A percentile compares a stretch with the other conserved stretches of the same genome.
These are phyloP conservation scores for Chaetomium globosum DNA, from an alignment of 2,329 filamentous ascomycete genomes.

Conservation along the genomic window DNA sequence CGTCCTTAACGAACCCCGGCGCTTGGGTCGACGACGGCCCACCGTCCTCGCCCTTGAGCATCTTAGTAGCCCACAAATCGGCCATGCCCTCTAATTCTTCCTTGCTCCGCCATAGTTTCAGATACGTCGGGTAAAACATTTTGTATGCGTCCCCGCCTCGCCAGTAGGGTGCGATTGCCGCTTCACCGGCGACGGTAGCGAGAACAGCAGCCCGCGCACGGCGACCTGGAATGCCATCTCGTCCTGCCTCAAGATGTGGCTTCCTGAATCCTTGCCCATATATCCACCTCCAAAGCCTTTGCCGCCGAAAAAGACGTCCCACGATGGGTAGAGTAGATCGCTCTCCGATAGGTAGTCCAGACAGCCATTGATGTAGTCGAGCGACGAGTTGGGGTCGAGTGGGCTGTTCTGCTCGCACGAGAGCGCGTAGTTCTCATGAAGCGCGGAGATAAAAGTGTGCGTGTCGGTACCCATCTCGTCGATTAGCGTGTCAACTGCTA, in stretches of 20 bases:
- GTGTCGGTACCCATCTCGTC: constrained; percentile 93
- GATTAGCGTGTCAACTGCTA: constrained; percentile 74
- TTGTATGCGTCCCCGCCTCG: constrained; percentile 68
- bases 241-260: constrained; percentile 82
- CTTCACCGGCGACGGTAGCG: constrained; percentile 82
- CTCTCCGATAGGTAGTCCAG: constrained; percentile 84
- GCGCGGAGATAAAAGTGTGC: constrained; percentile 81
- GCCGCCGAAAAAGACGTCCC: constrained; percentile 67
- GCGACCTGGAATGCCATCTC: constrained; percentile 93
- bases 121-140: constrained; percentile 88
- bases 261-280: constrained; percentile 59
- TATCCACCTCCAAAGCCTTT: constrained; percentile 53
- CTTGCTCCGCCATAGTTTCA: constrained; percentile 79
- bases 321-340: constrained; percentile 78
- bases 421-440: constrained; percentile 90
- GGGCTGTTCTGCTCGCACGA: constrained; percentile 69
- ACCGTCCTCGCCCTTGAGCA: constrained; percentile 58
- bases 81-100: constrained; percentile 79
- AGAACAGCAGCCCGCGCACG: constrained; percentile 82
- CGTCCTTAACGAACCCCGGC: constrained; percentile 12
- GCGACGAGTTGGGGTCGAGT: constrained; percentile 59
- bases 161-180: constrained; percentile 51
- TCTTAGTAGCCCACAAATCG: constrained; percentile 66
- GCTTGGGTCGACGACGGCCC: constrained; percentile 35
- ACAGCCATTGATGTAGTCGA: constrained; percentile 81